phyloP scores from a whole-genome alignment of 2,329 filamentous ascomycete species.

The Geosmithia flava region DNA sequence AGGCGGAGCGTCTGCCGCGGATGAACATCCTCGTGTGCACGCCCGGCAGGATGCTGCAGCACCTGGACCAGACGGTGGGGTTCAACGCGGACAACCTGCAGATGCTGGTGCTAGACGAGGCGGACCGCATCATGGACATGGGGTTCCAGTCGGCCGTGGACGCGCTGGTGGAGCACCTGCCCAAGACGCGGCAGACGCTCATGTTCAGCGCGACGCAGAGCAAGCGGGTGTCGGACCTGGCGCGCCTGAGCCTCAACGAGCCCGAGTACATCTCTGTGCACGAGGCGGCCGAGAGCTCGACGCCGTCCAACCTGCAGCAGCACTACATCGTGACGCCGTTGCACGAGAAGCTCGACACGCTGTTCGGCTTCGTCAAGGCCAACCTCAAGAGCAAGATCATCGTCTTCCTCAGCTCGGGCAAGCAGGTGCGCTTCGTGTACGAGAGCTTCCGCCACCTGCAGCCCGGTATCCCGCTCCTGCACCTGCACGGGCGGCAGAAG shows the following conservation, averaged over 20 bases:
- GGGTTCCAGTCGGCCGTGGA: slow-evolving; percentile 86
- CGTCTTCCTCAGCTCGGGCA: slow-evolving; percentile 89
- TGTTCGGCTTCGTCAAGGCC: slow-evolving; percentile 85
- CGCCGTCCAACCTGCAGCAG: slow-evolving; percentile 74
- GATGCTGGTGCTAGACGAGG: slow-evolving; percentile 89
- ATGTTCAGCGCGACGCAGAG: slow-evolving; percentile 96
- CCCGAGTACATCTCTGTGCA: slow-evolving; percentile 95
- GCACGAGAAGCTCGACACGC: slow-evolving; percentile 76
- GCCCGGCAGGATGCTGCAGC: slow-evolving; percentile 87
- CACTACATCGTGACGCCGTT: slow-evolving; percentile 82
- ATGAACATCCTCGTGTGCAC: slow-evolving; percentile 99
- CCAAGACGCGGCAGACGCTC: slow-evolving; percentile 74
- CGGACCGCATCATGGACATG: slow-evolving; percentile 95
- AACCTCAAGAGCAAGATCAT: slow-evolving; percentile 92
- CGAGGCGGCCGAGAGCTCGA: slow-evolving; percentile 66
- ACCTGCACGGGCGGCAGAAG: slow-evolving; percentile 90
- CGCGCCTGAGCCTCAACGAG: slow-evolving; percentile 74
- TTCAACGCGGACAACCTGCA: slow-evolving; percentile 86
- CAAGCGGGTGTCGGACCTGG: slow-evolving; percentile 84
- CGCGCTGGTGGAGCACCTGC: slow-evolving; percentile 84
- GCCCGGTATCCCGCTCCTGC: slow-evolving; percentile 83
- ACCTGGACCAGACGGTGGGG: slow-evolving; percentile 84
- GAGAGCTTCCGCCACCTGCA: slow-evolving; percentile 88
- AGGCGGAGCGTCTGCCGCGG: slow-evolving; percentile 69
- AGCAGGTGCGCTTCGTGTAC: slow-evolving; percentile 93